Evolutionary conservation across 768 basidiomycete genomes (phyloP).

Genomic region (Rickenella mellea): DNA sequence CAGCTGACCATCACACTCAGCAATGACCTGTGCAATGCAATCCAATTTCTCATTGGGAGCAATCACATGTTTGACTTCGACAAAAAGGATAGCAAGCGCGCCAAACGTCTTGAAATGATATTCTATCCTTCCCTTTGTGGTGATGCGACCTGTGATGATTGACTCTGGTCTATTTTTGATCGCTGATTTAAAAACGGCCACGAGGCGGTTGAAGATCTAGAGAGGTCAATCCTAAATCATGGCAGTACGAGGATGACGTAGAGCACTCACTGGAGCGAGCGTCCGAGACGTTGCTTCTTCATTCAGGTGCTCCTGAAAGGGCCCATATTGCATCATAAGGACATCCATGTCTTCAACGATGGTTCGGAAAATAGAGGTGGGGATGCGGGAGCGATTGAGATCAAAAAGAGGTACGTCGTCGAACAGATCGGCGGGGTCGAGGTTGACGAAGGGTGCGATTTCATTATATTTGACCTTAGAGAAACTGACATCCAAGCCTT

Average conservation of each 20-base stretch:
- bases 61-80: slow-evolving; percentile 15
- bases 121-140: slow-evolving; percentile 11
- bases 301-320: no score
- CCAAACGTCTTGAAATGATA: slow-evolving; percentile 15
- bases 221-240: slow-evolving; percentile 8
- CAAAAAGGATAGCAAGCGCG: slow-evolving; percentile 10
- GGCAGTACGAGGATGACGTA: no score
- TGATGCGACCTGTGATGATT: slow-evolving; percentile 8
- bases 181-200: slow-evolving; percentile 10
- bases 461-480: slow-evolving; percentile 11
- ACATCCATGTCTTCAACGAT: slow-evolving; percentile 13
- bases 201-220: slow-evolving; percentile 15
- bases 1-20: slow-evolving; percentile 13
- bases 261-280: no score
- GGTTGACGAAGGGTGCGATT: slow-evolving; percentile 12
- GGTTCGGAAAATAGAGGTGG: slow-evolving; percentile 11
- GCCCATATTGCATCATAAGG: no score
- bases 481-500: slow-evolving; percentile 10
- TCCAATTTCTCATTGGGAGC: slow-evolving; percentile 11
- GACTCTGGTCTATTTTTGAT: slow-evolving; percentile 14
- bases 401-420: slow-evolving; percentile 12
- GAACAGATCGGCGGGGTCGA: slow-evolving; percentile 5
- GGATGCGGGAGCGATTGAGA: slow-evolving; percentile 14
- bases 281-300: no score
- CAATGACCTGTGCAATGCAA: slow-evolving; percentile 15